phyloP scores from a whole-genome alignment of 805 yeast genomes.

The Tetrapisispora taiwanensis region DNA sequence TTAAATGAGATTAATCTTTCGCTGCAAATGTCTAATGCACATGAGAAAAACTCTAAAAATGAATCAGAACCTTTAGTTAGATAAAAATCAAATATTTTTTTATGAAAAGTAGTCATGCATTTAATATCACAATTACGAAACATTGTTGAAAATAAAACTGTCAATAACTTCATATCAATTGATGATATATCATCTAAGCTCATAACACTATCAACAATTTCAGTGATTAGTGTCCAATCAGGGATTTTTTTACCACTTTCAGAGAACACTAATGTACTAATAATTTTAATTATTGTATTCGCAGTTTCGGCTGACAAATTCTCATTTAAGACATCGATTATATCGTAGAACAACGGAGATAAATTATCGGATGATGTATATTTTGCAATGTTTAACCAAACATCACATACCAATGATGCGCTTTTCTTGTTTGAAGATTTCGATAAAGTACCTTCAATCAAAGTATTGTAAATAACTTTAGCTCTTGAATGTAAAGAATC shows the following conservation, averaged over 20 bases:
- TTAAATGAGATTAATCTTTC: constrained; percentile 36
- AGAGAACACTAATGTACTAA: constrained; percentile 46
- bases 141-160: constrained; percentile 39
- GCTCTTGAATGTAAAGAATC: constrained; percentile 71
- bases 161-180: constrained; percentile 23
- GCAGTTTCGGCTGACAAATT: constrained; percentile 9
- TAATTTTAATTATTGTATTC: constrained; percentile 32
- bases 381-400: constrained; percentile 41
- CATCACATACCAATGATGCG: constrained; percentile 46
- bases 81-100: constrained; percentile 34
- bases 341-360: constrained; percentile 33
- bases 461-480: constrained; percentile 35
- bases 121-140: constrained; percentile 47
- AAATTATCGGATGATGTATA: constrained; percentile 46
- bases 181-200: constrained; percentile 1
- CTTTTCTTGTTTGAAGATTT: constrained; percentile 4
- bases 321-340: constrained; percentile 18
- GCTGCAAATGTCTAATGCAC: constrained; percentile 31
- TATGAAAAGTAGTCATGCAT: constrained; percentile 39
- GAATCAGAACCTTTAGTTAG: constrained; percentile 32
- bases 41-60: constrained; percentile 36
- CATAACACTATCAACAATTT: constrained; percentile 9
- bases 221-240: constrained; percentile 35
- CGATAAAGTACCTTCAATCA: constrained; percentile 30
- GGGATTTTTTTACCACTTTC: constrained; percentile 60